phyloP scores from a whole-genome alignment of 2,329 filamentous ascomycete genomes.

The Calonectria henricotiae region DNA sequence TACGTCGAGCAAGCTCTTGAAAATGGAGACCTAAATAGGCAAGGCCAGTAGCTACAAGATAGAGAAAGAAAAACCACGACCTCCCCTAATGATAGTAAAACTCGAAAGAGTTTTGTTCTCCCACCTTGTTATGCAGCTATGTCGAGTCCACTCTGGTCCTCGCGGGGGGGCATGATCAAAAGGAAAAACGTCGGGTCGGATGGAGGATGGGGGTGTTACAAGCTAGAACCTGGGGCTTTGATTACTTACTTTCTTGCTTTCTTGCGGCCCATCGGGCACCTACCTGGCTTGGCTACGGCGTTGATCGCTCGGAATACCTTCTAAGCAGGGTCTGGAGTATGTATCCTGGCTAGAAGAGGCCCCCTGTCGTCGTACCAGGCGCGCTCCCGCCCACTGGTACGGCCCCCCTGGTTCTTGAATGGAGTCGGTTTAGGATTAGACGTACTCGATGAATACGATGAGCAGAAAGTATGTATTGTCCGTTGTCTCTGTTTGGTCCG shows the following conservation, averaged over 20 bases:
- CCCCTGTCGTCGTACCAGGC: slow-evolving; percentile 11
- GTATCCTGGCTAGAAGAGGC: slow-evolving; percentile 1
- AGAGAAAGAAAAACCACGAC: not conserved
- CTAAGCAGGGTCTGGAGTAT: slow-evolving; percentile 10
- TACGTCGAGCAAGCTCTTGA: slow-evolving; percentile 9
- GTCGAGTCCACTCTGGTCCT: not conserved
- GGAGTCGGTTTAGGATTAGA: slow-evolving; percentile 21
- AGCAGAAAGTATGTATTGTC: slow-evolving; percentile 8
- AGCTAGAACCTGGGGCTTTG: slow-evolving; percentile 15
- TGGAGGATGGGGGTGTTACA: not conserved
- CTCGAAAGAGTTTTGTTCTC: not conserved
- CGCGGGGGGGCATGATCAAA: slow-evolving; percentile 7
- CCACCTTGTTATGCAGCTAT: not conserved
- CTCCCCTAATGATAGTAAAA: not conserved
- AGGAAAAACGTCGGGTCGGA: slow-evolving; percentile 21
- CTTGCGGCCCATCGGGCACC: slow-evolving; percentile 17
- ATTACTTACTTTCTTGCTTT: slow-evolving; percentile 21
- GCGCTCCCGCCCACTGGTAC: slow-evolving; percentile 12
- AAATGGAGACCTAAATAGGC: slow-evolving; percentile 17
- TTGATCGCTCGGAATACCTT: slow-evolving; percentile 13
- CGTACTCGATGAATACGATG: slow-evolving; percentile 11
- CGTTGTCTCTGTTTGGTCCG: not conserved
- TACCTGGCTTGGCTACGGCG: slow-evolving; percentile 17
- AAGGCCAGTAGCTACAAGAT: not conserved
- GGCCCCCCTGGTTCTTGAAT: slow-evolving; percentile 1